Percentiles rank a stretch among this genome's conserved stretches.
These are phyloP conservation scores for Hymenoscyphus salicellus DNA, from an alignment of 2,329 filamentous ascomycete species.

Conservation along the genomic window DNA sequence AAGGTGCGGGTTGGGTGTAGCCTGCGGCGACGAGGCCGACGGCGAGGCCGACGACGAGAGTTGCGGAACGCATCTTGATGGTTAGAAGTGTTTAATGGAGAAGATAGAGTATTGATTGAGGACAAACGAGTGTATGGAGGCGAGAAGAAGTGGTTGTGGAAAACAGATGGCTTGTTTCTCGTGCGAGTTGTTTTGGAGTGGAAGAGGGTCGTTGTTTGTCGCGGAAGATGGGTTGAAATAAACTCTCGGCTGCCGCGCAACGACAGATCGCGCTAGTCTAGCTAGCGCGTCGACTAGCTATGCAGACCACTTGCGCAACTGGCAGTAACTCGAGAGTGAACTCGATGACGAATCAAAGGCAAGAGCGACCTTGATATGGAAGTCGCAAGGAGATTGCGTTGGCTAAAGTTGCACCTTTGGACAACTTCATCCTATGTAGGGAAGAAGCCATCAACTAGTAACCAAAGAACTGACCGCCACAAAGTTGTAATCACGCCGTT, in stretches of 20 bases:
- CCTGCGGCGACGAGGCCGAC: constrained; percentile 2
- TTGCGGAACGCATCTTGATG: constrained; percentile 3
- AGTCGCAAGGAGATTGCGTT: neutral
- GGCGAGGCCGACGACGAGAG: neutral
- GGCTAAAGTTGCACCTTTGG: neutral
- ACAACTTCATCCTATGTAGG: neutral
- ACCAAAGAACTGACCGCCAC: neutral
- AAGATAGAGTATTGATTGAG: neutral
- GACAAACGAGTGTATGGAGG: constrained; percentile 4
- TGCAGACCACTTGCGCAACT: neutral
- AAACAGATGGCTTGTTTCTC: neutral
- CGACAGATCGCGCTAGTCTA: neutral
- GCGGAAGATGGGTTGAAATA: neutral
- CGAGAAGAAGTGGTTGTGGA: neutral
- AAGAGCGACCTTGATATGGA: neutral
- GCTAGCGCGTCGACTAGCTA: neutral
- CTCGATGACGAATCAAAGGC: neutral
- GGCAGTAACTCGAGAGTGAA: neutral
- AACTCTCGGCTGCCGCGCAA: neutral
- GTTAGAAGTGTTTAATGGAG: neutral
- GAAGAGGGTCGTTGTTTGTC: neutral
- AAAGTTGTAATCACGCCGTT: neutral
- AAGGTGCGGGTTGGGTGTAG: neutral
- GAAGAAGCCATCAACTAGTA: neutral
- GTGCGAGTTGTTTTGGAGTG: neutral